A percentile compares a stretch with the other conserved stretches of the same genome.
These are phyloP conservation scores for Gymnopus androsaceus DNA, from an alignment of 1,284 basidiomycete genomes.

Conservation along the genomic window DNA sequence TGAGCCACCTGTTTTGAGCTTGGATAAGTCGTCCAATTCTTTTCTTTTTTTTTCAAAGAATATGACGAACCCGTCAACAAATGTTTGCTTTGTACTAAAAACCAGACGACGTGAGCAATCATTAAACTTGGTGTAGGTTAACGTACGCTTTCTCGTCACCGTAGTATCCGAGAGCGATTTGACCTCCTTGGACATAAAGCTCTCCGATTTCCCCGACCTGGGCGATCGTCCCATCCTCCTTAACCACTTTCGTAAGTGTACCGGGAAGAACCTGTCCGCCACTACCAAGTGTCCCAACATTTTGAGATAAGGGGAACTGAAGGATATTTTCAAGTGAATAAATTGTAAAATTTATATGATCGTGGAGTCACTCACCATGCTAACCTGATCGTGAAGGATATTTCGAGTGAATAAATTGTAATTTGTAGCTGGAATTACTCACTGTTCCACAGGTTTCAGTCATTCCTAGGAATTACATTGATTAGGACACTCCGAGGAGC, in stretches of 20 bases:
- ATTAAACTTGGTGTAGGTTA: neutral
- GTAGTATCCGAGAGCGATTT: constrained; percentile 20
- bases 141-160: constrained; percentile 18
- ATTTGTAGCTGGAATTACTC: too few relatives aligned
- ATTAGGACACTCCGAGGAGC: neutral
- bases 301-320: constrained; percentile 22
- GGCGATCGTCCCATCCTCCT: constrained; percentile 21
- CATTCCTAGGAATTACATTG: constrained; percentile 18
- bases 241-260: constrained; percentile 21
- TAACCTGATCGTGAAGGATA: too few relatives aligned
- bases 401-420: too few relatives aligned
- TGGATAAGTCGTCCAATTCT: neutral
- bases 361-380: constrained; percentile 17
- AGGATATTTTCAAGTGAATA: neutral
- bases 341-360: too few relatives aligned
- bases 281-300: constrained; percentile 23
- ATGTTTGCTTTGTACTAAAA: constrained; percentile 11
- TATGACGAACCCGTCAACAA: constrained; percentile 14
- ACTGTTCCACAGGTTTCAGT: constrained; percentile 26
- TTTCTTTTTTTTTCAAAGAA: neutral
- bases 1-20: constrained; percentile 10
- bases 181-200: constrained; percentile 20
- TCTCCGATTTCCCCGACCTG: constrained; percentile 18
- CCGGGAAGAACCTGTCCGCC: constrained; percentile 25
- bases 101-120: neutral